Percentiles rank a stretch among this genome's conserved stretches.
Conservation (phyloP, 2,329 filamentous ascomycete species). For the Phialemoniopsis sp. region DNA sequence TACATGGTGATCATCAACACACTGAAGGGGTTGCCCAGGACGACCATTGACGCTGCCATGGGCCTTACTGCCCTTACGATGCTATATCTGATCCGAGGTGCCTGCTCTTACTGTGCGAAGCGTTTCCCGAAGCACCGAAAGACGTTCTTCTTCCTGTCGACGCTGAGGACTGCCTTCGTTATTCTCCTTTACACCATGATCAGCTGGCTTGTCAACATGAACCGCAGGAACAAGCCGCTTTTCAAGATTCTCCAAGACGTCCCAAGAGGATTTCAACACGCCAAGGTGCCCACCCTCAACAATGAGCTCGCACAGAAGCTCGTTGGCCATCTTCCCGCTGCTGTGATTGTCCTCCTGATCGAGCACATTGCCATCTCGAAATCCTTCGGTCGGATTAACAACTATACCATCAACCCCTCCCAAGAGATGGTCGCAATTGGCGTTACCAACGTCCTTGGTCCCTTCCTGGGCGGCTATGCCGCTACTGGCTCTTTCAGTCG, state of each 20-base stretch:
- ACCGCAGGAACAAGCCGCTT: constrained; percentile 54
- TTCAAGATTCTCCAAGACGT: constrained; percentile 75
- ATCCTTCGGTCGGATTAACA: constrained; percentile 95
- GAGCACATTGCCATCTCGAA: constrained; percentile 98
- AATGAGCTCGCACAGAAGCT: constrained; percentile 64
- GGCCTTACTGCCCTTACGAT: constrained; percentile 76
- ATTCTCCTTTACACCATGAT: constrained; percentile 91
- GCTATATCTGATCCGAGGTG: constrained; percentile 70
- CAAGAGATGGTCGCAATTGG: constrained; percentile 96
- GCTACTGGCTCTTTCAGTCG: constrained; percentile 72
- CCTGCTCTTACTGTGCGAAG: constrained; percentile 62
- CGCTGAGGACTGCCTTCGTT: constrained; percentile 84
- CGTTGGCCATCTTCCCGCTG: constrained; percentile 70
- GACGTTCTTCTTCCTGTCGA: constrained; percentile 84
- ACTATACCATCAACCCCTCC: constrained; percentile 93
- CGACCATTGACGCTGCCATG: constrained; percentile 78
- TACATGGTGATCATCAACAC: constrained; percentile 83
- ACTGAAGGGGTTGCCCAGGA: constrained; percentile 63
- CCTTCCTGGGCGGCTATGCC: constrained; percentile 89
- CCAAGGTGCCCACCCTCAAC: constrained; percentile 69
- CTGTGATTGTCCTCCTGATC: constrained; percentile 88
- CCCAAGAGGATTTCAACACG: constrained; percentile 81
- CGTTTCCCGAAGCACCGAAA: constrained; percentile 67
- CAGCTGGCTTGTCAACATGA: constrained; percentile 77
- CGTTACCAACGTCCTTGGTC: constrained; percentile 82